Evolutionary conservation across 257 asterid species (phyloP).

Genomic region (Avicennia marina): DNA sequence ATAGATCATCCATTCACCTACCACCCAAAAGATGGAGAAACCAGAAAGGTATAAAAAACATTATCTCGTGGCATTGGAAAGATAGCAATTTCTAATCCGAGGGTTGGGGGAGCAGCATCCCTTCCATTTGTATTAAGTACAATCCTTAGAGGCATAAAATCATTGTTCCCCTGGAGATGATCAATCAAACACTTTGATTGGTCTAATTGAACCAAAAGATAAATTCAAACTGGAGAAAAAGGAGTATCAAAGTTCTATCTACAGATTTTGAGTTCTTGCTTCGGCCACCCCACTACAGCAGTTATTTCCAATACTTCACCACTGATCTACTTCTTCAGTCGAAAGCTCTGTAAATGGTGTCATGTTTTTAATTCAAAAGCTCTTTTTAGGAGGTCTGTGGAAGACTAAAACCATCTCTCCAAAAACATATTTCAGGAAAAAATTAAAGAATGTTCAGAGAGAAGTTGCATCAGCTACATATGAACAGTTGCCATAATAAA

Average conservation of each 20-base stretch:
- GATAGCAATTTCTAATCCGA: too few species aligned
- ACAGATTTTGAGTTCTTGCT: background rate
- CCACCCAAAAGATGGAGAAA: background rate
- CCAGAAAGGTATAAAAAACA: background rate
- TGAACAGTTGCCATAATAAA: background rate
- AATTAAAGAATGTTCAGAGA: background rate
- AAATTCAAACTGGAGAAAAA: background rate
- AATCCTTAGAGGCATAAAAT: too few species aligned
- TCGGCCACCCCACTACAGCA: slow-evolving; percentile 4
- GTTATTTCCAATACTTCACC: background rate
- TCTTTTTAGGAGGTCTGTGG: background rate
- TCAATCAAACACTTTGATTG: too few species aligned
- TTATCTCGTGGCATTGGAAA: too few species aligned
- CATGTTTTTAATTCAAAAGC: background rate
- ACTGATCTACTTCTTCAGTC: background rate
- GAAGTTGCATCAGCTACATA: background rate
- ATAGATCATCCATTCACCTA: background rate
- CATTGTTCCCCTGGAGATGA: too few species aligned
- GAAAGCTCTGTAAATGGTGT: background rate
- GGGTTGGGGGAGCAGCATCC: too few species aligned
- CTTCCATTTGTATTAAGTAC: too few species aligned
- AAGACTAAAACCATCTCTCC: background rate
- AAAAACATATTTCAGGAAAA: background rate
- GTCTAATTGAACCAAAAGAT: background rate
- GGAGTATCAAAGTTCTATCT: background rate